Evolutionary conservation across 495 filamentous ascomycete species (phyloP), one percentile per base, ranked within the genome.

Genomic region (Neurospora sp.): DNA sequence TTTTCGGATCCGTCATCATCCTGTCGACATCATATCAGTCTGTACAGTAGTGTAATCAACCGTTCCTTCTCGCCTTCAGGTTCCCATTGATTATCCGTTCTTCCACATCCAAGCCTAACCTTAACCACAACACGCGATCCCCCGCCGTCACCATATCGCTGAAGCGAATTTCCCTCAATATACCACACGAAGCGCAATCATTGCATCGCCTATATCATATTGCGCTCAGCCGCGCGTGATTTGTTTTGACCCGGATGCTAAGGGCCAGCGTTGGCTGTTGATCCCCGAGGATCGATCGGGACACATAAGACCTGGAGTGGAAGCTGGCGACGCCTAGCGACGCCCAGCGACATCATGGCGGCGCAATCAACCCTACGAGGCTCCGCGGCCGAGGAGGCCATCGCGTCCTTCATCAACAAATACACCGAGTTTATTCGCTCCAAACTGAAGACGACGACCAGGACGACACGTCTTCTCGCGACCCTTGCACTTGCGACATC

Each of bases 291-390:
- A 65, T 65, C 53, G 1, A 4, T 65, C 27, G 53, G 53, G 53
- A 35, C 10, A 0, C 27, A 37, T 65, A 65, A 14, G 7, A 35
- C 53, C 27, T 65, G 53, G 35, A 65, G 53, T 65, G 53, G 22
- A 65, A 31, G 53, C 27, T 27, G 8, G 27, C 27, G 44, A 31
- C 40, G 42, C 18, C 69, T 37, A 45, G 59, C 37, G 40, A 40
- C 59, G 37, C 40, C 69, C 16, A 40, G n/a, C 72, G 45, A n/a
- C 20, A 76, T 44, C 45, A 97, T 97, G 94, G 93, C 94, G 70
- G 89, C 87, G 74, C 94, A 96, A 83, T 97, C 94, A 39, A 96
- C 92, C 9, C 87, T 97, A 71, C 91, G 90, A 70, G 85, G 84
- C 73, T 85, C 87, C 75, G 83, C 82, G 71, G 84, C 85, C 74